Conservation (phyloP, 2,329 filamentous ascomycete species). For the Alternaria brassicicola region DNA sequence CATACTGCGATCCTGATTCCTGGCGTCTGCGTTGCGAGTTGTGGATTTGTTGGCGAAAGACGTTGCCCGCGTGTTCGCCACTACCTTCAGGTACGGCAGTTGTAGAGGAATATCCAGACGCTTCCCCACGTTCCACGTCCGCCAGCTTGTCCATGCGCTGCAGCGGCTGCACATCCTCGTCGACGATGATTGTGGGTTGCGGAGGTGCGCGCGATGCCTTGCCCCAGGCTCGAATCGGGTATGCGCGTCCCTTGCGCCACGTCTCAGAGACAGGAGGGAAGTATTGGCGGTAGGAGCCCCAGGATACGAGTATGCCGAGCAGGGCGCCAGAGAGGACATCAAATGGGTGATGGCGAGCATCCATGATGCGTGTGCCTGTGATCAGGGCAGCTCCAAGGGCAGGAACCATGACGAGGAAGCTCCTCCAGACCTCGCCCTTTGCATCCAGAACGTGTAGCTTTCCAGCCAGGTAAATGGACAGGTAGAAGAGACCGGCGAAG, state of each 20-base stretch:
- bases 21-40: constrained; percentile 46
- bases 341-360: constrained; percentile 66
- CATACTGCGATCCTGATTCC: constrained; percentile 29
- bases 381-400: constrained; percentile 61
- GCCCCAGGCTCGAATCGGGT: constrained; percentile 64
- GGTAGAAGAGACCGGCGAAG: constrained; percentile 65
- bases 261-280: constrained; percentile 62
- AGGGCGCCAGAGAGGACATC: constrained; percentile 63
- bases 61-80: constrained; percentile 37
- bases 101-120: constrained; percentile 39
- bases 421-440: constrained; percentile 66
- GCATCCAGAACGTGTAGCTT: constrained; percentile 66
- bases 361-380: constrained; percentile 65
- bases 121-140: constrained; percentile 43
- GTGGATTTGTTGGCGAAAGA: constrained; percentile 49
- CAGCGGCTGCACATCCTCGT: constrained; percentile 43
- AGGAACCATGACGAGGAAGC: constrained; percentile 60
- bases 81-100: constrained; percentile 24
- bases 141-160: constrained; percentile 32
- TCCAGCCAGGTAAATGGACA: constrained; percentile 64
- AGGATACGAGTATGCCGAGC: constrained; percentile 60
- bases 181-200: constrained; percentile 28
- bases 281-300: constrained; percentile 63
- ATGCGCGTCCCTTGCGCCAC: constrained; percentile 64
- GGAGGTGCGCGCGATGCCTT: constrained; percentile 45